Evolutionary conservation across 2,329 filamentous ascomycete species (phyloP), one percentile per base, ranked within the genome.

Genomic region (Ilyonectria robusta): DNA sequence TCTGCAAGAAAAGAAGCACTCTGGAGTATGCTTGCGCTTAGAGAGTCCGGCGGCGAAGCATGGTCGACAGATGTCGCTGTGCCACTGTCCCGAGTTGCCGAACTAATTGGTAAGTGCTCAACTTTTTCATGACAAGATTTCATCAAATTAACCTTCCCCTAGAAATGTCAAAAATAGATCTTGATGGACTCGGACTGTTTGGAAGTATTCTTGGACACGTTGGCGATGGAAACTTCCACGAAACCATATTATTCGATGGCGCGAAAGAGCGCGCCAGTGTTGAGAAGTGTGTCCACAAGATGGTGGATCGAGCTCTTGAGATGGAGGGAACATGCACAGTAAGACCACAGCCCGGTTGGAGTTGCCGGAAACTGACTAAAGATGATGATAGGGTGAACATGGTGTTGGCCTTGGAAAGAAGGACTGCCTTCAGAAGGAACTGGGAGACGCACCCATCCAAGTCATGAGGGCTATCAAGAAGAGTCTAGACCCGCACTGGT

Each of bases 61-160:
- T 92, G 89, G 89, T 90, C 89, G 0, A 90, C 88, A 0, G 90
- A 92, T 75, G 89, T 92, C n/a, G 90, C 90, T 1, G 90, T 92
- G 7, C 90, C 90, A 2, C 86, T 92, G 42, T 87, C 84, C 7
- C 81, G 84, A 51, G 77, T 92, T 29, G 84, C 89, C 2, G 85
- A 89, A 58, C 88, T 91, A 62, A 89, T 91, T 69, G 88, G 56
- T 59, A 48, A 37, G 55, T 42, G 19, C 2, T 19, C 19, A 4
- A 40, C 8, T 2, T 26, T 5, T 6, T 7, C 19, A 31, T 42
- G 37, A 42, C 7, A 17, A 40, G 26, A 31, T 19, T 26, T 17
- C 11, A 6, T 23, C 11, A 10, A n/a, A 15, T 1, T n/a, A 10
- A 17, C 6, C 7, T 2, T 37, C 7, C 5, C 8, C 5, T 19